A percentile compares a stretch with the other conserved stretches of the same genome.
Conservation (phyloP, 148 eudicot genomes). For the Bassia scoparia region DNA sequence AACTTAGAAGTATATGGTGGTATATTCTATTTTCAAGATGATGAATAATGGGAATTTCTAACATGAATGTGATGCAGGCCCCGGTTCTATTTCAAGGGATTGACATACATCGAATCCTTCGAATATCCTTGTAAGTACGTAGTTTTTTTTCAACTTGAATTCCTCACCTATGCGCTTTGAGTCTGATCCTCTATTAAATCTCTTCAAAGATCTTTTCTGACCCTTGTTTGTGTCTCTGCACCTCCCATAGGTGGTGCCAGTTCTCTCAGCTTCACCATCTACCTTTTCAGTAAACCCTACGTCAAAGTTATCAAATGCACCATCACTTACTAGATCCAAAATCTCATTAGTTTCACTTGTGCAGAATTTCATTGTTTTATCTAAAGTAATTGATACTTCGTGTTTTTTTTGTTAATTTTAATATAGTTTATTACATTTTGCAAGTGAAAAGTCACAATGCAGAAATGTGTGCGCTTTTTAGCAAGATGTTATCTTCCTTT, state of each 20-base stretch:
- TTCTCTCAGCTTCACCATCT: slow-evolving; percentile 62
- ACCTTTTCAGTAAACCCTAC: slow-evolving; percentile 58
- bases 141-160: slow-evolving; percentile 1
- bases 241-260: slow-evolving; percentile 43
- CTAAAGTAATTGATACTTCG: no score
- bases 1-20: not conserved
- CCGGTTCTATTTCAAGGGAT: slow-evolving; percentile 59
- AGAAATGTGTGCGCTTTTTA: no score
- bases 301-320: slow-evolving; percentile 46
- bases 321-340: slow-evolving; percentile 48
- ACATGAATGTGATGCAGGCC: slow-evolving; percentile 39
- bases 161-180: not conserved
- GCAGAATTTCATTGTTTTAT: slow-evolving; percentile 35
- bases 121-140: slow-evolving; percentile 47
- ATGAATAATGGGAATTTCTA: not conserved
- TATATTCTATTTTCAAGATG: not conserved
- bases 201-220: not conserved
- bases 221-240: not conserved
- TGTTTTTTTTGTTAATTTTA: no score
- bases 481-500: no score
- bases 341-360: slow-evolving; percentile 67
- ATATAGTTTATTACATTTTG: no score
- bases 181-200: not conserved
- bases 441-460: no score
- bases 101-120: slow-evolving; percentile 58